These are phyloP conservation scores for Dactylellina cionopaga DNA, from an alignment of 2,329 filamentous ascomycete species.

Conservation along the genomic window DNA sequence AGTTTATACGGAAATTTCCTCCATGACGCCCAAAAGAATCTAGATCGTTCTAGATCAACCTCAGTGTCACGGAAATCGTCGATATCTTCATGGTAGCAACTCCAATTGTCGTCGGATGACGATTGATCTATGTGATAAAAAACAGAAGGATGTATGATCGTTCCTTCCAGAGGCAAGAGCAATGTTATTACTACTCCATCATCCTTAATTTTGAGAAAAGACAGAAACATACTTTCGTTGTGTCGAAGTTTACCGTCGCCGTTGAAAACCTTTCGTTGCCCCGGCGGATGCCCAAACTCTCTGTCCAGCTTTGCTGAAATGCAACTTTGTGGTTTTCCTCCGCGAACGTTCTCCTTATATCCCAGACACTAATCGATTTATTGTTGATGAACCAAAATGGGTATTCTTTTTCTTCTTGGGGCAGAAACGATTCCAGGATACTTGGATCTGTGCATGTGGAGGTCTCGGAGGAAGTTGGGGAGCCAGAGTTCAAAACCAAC, in stretches of 20 bases:
- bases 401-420: constrained; percentile 1
- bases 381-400: constrained; percentile 16
- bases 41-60: constrained; percentile 4
- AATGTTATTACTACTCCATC: neutral
- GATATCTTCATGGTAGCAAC: constrained; percentile 8
- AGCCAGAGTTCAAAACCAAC: neutral
- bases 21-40: constrained; percentile 24
- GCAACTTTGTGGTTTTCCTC: neutral
- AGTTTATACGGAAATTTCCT: constrained; percentile 11
- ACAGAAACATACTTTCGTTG: constrained; percentile 15
- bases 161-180: neutral
- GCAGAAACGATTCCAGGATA: neutral
- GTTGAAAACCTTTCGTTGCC: constrained; percentile 9
- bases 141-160: constrained; percentile 30
- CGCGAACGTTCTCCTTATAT: constrained; percentile 1
- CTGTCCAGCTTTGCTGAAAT: constrained; percentile 12
- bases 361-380: constrained; percentile 16
- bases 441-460: neutral
- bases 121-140: constrained; percentile 31
- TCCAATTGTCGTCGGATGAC: neutral
- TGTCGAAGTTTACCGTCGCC: neutral
- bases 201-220: neutral
- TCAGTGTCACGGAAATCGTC: constrained; percentile 4
- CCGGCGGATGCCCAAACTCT: neutral
- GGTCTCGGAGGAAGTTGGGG: neutral